Evolutionary conservation across 345 rosid species (phyloP), one percentile per base, ranked within the genome.

Genomic region (Bretschneidera sinensis): DNA sequence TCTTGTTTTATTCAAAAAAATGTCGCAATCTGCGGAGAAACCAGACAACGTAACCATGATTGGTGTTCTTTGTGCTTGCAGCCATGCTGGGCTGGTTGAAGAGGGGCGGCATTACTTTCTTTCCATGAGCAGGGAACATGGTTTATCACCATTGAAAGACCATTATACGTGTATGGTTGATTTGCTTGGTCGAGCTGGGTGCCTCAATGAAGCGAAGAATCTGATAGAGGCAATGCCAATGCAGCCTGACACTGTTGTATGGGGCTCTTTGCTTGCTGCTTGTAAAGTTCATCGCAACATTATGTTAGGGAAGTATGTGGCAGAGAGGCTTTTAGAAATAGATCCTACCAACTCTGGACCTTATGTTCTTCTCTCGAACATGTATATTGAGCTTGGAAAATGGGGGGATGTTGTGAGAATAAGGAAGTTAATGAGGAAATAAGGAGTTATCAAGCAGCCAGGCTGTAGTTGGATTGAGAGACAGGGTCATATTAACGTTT

Each of bases 111-210:
- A 23, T 22, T 78, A 83, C 79, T 89, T 92, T 60, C 45, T 39
- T 47, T 76, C 79, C 3, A 92, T 92, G 95, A 65, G 56, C 6
- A 50, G 55, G 70, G 76, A 81, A 24, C 78, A 75, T 51, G 86
- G 81, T 63, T 69, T 92, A 73, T 62, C 62, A 25, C 92, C 89
- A 0, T 49, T 21, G 45, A 84, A 80, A 72, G 97, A 92, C 66
- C 97, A 89, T 66, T 85, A 83, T 60, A 78, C 97, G 0, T 89
- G 98, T 68, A 81, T 92, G 97, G 95, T 89, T 13, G 98, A 92
- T 74, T 76, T 89, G 71, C 91, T 92, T 2, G 97, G 95, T 48
- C 83, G 91, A 72, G 89, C 91, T 11, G 91, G 92, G 66, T 79
- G 79, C 68, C 86, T 92, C 0, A 62, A 68, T 39, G 97, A 92